phyloP scores from a whole-genome alignment of 2,329 filamentous ascomycete genomes.

The Colletotrichum liaoningense region DNA sequence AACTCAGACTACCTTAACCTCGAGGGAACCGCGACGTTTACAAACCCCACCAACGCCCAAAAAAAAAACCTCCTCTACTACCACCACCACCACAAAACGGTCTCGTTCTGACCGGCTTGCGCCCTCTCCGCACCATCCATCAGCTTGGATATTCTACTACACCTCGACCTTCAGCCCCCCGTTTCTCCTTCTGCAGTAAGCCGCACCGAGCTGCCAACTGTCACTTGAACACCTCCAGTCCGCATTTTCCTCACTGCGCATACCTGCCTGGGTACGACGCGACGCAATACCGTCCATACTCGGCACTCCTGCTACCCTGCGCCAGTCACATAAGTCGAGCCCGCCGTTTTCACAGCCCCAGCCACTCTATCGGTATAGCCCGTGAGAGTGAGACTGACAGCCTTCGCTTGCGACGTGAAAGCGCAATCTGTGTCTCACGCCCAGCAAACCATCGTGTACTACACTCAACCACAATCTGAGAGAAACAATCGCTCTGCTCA shows the following conservation, averaged over 20 bases:
- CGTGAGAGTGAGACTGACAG: neutral
- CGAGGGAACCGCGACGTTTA: neutral
- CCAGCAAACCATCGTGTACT: neutral
- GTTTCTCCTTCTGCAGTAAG: neutral
- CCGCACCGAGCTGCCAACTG: neutral
- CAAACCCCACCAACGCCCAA: neutral
- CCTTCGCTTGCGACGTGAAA: slow-evolving; percentile 15
- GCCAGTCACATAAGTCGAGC: neutral
- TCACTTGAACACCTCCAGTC: neutral
- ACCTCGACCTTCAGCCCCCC: neutral
- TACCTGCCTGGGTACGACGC: slow-evolving; percentile 8
- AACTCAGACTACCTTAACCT: neutral
- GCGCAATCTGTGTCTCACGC: neutral
- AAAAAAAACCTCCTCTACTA: neutral
- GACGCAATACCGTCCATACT: neutral
- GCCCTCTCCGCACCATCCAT: neutral
- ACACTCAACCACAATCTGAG: neutral
- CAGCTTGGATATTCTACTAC: slow-evolving; percentile 6
- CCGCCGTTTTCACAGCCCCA: no score
- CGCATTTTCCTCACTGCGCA: neutral
- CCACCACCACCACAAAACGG: neutral
- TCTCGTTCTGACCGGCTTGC: slow-evolving; percentile 7
- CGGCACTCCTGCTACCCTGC: neutral
- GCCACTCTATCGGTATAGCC: slow-evolving; percentile 1
- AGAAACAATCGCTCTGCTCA: neutral